Conservation (phyloP, 768 basidiomycete species). For the Sporobolomyces phaffii region DNA sequence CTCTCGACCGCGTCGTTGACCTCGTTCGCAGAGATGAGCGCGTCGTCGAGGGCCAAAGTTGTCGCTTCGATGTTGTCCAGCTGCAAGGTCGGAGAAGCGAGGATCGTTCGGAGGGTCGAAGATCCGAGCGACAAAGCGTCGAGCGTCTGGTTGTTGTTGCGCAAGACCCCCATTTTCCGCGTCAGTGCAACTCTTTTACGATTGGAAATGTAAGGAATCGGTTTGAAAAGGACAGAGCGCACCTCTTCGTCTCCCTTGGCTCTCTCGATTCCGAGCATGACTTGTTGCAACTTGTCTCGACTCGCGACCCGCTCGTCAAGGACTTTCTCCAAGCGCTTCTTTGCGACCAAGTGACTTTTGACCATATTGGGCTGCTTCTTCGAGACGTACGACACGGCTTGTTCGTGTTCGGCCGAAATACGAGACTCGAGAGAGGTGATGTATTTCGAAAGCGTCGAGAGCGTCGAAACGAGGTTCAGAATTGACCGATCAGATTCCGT, state of each 20-base stretch:
- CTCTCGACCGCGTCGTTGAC: conserved; percentile 24
- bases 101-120: conserved; percentile 21
- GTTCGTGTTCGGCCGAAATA: conserved; percentile 9
- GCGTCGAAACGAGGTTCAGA: conserved; percentile 23
- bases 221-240: background rate
- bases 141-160: conserved; percentile 12
- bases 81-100: conserved; percentile 28
- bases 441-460: conserved; percentile 22
- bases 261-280: conserved; percentile 26
- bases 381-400: background rate
- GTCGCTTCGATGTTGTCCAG: conserved; percentile 28
- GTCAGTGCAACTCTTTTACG: too few relatives aligned
- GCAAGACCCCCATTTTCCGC: too few relatives aligned
- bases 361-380: conserved; percentile 16
- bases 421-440: conserved; percentile 26
- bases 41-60: conserved; percentile 24
- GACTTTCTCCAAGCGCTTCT: conserved; percentile 24
- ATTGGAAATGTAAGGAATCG: background rate
- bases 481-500: conserved; percentile 25
- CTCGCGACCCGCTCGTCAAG: conserved; percentile 20
- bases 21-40: conserved; percentile 19
- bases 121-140: conserved; percentile 33
- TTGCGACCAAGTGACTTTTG: conserved; percentile 20
- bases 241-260: conserved; percentile 36
- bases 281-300: conserved; percentile 25